These are phyloP conservation scores for Phyllosticta citrichinensis DNA, from an alignment of 2,329 filamentous ascomycete genomes.

Conservation along the genomic window DNA sequence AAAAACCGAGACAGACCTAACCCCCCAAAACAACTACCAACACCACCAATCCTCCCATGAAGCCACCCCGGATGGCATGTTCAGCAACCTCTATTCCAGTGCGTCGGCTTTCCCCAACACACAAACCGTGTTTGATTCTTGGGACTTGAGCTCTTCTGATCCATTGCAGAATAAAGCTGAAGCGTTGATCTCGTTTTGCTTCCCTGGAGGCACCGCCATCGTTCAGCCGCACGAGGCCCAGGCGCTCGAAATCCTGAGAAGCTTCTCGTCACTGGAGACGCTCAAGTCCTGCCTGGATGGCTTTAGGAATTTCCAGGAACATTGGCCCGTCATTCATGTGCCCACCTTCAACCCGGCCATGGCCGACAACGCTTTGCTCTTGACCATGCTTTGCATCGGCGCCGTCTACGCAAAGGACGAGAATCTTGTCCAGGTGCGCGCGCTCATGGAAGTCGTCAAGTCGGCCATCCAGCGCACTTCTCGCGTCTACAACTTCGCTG, in stretches of 20 bases:
- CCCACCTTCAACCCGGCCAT: slow-evolving; percentile 59
- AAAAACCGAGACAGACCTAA: slow-evolving; percentile 35
- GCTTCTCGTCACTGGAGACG: slow-evolving; percentile 56
- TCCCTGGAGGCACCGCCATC: slow-evolving; percentile 25
- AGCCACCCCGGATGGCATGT: slow-evolving; percentile 37
- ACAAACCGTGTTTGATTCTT: slow-evolving; percentile 28
- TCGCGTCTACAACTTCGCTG: slow-evolving; percentile 36
- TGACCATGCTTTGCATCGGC: slow-evolving; percentile 62
- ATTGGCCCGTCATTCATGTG: slow-evolving; percentile 64
- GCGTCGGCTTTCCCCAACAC: slow-evolving; percentile 32
- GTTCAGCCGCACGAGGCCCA: slow-evolving; percentile 25
- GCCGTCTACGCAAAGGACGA: slow-evolving; percentile 63
- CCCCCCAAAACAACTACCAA: slow-evolving; percentile 27
- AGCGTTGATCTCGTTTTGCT: slow-evolving; percentile 41
- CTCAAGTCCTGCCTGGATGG: slow-evolving; percentile 61
- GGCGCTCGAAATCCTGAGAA: slow-evolving; percentile 43
- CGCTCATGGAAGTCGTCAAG: slow-evolving; percentile 56
- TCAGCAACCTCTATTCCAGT: slow-evolving; percentile 39
- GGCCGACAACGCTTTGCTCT: slow-evolving; percentile 56
- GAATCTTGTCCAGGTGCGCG: slow-evolving; percentile 50
- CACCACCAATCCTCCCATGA: slow-evolving; percentile 29
- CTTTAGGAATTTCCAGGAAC: slow-evolving; percentile 62
- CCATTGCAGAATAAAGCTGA: slow-evolving; percentile 37
- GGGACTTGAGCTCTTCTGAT: slow-evolving; percentile 33
- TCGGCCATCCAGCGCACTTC: slow-evolving; percentile 49